Evolutionary conservation across 306 rosid genomes (phyloP).

Genomic region (Vigna nakashimae): DNA sequence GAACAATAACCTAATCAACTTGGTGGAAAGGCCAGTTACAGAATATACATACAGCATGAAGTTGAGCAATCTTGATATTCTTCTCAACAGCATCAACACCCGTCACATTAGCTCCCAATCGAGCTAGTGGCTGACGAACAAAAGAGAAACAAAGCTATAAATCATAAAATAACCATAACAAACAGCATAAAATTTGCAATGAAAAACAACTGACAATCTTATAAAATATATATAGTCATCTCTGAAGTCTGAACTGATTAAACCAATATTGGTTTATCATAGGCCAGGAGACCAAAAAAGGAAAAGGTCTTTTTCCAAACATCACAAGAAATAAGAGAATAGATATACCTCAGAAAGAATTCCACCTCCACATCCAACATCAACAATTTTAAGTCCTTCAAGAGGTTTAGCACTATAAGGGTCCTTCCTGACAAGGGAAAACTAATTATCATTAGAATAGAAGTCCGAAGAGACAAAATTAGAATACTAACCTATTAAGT

Average conservation of each 20-base stretch:
- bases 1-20: slow-evolving; percentile 16
- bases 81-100: slow-evolving; percentile 89
- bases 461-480: slow-evolving; percentile 11
- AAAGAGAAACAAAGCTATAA: slow-evolving; percentile 25
- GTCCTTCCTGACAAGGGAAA: slow-evolving; percentile 74
- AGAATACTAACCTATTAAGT: slow-evolving; percentile 4
- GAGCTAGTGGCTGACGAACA: slow-evolving; percentile 82
- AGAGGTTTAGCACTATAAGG: slow-evolving; percentile 72
- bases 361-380: slow-evolving; percentile 99
- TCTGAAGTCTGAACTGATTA: not conserved
- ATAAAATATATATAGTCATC: not conserved
- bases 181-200: slow-evolving; percentile 25
- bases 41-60: slow-evolving; percentile 80
- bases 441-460: slow-evolving; percentile 28
- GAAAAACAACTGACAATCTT: slow-evolving; percentile 27
- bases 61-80: slow-evolving; percentile 86
- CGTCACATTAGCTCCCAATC: slow-evolving; percentile 89
- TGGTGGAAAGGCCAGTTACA: slow-evolving; percentile 13
- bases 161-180: slow-evolving; percentile 25
- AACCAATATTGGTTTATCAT: not conserved
- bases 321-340: slow-evolving; percentile 13
- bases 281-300: slow-evolving; percentile 10
- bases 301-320: slow-evolving; percentile 6
- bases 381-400: slow-evolving; percentile 84
- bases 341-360: slow-evolving; percentile 82